Evolutionary conservation across 257 asterid species (phyloP), one percentile per base, ranked within the genome.

Genomic region (Nyctanthes arbortristis): DNA sequence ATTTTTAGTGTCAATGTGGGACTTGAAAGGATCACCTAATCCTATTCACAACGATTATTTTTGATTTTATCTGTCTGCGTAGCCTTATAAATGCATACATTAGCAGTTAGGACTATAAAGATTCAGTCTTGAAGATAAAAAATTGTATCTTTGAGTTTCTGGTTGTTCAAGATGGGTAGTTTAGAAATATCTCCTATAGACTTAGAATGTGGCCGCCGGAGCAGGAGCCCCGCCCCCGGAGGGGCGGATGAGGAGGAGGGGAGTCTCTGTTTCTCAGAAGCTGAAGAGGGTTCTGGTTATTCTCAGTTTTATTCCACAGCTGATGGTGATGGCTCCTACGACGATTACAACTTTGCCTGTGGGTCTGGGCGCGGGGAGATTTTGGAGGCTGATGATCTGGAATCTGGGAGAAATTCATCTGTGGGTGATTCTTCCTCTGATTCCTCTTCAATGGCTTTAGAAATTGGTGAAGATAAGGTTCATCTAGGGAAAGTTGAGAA

Each of bases 221-320:
- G 85, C 75, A 62, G n/a, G n/a, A n/a, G 84, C 34, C 71, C 62
- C 4, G 59, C 18, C 29, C 33, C 63, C 69, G 79, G 71, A 52
- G 78, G 69, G 66, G 52, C 58, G 58, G 75, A 73, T 72, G 82
- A 62, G 78, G 79, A 79, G 33, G 92, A 79, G 68, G 87, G 71
- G 39, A 88, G 96, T 52, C 79, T 81, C 27, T 87, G 89, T 73
- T 89, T 88, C 81, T 89, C 98, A 30, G 96, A 89, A 49, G 91
- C 82, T 4, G 95, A 85, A 7, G 91, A 85, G 56, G 95, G 92
- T 36, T 87, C 89, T 61, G 82, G 82, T 77, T 80, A 84, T 77
- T 91, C 97, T 0, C 95, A 89, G 64, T 89, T 92, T 69, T 87
- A 89, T 61, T 92, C 96, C 29, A 84, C 89, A 0, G 96, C 85